Conservation (phyloP, 1,284 basidiomycete genomes). For the Marasmius sp. region DNA sequence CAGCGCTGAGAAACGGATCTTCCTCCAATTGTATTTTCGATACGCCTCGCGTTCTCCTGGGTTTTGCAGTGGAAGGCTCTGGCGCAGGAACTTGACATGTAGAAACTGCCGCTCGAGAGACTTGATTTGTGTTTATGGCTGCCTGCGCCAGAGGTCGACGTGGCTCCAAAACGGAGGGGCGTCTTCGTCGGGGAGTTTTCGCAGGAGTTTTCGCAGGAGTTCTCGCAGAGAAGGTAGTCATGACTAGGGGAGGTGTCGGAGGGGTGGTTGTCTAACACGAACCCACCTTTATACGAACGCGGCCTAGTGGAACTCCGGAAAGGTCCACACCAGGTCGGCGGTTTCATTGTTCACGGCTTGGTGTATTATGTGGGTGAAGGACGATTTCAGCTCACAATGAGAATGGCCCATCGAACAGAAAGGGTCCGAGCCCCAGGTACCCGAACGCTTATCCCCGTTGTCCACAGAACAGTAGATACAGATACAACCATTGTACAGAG, state of each 20-base stretch:
- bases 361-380: not conserved
- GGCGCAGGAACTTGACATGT: not conserved
- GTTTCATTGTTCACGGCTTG: not conserved
- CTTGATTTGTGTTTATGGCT: not conserved
- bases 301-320: too few species aligned
- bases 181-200: not conserved
- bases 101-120: not conserved
- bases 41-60: not conserved
- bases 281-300: too few species aligned
- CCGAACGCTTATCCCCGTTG: constrained; percentile 14
- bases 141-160: not conserved
- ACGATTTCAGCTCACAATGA: not conserved
- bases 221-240: too few species aligned
- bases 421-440: not conserved
- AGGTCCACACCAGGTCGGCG: not conserved
- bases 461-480: not conserved
- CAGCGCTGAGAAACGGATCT: not conserved
- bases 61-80: not conserved
- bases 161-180: not conserved
- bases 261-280: too few species aligned
- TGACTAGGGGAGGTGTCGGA: too few species aligned
- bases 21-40: not conserved
- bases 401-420: not conserved
- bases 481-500: not conserved
- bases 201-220: too few species aligned